These are phyloP conservation scores for Arthrobotrys megalospora DNA, from an alignment of 2,329 filamentous ascomycete genomes.

Conservation along the genomic window DNA sequence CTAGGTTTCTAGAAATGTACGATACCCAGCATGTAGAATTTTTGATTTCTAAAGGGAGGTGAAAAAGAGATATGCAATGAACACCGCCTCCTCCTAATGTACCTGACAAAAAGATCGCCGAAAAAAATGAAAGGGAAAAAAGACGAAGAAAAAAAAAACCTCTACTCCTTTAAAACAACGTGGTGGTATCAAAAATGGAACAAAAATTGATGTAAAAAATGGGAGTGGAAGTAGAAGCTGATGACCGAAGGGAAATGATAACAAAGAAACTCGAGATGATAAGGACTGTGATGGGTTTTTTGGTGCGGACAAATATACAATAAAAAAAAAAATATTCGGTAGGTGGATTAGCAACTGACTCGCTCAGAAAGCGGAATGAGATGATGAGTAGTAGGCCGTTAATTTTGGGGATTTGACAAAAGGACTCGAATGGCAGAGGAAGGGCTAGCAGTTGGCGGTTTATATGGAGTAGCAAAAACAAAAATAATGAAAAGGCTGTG, in stretches of 20 bases:
- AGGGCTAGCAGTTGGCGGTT: slow-evolving; percentile 16
- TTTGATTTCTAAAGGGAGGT: slow-evolving; percentile 3
- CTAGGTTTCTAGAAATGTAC: slow-evolving; percentile 13
- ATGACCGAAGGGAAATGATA: neutral
- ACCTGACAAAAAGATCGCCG: slow-evolving; percentile 24
- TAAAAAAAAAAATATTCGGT: slow-evolving; percentile 4
- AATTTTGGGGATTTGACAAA: slow-evolving; percentile 12
- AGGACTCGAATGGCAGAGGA: neutral
- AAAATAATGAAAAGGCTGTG: neutral
- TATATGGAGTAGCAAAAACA: neutral
- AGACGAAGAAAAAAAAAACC: slow-evolving; percentile 14
- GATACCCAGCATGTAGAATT: slow-evolving; percentile 41
- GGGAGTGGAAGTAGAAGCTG: neutral
- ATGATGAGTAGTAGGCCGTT: slow-evolving; percentile 17
- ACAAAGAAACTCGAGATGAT: slow-evolving; percentile 9
- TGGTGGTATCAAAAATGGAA: slow-evolving; percentile 38
- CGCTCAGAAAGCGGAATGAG: slow-evolving; percentile 20
- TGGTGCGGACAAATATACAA: slow-evolving; percentile 15
- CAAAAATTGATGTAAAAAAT: slow-evolving; percentile 9
- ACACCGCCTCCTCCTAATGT: slow-evolving; percentile 27
- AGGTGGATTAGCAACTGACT: slow-evolving; percentile 10
- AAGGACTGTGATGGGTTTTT: neutral
- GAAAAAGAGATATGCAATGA: slow-evolving; percentile 23
- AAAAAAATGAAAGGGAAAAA: neutral
- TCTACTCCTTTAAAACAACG: slow-evolving; percentile 49